These are phyloP conservation scores for Euphorbia schlechtendalii DNA, from an alignment of 441 rosid species.

Conservation along the genomic window DNA sequence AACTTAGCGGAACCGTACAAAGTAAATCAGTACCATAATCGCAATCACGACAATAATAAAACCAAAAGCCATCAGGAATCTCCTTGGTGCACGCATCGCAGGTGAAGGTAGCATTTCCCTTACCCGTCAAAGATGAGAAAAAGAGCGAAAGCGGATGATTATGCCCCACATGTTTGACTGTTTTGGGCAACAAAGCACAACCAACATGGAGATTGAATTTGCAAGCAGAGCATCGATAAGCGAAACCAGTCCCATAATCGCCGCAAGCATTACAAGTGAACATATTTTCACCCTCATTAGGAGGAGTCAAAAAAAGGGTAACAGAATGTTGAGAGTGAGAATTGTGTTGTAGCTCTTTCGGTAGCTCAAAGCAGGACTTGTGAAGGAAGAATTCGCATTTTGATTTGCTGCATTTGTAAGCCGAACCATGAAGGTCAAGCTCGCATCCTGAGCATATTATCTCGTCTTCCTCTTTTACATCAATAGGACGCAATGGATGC, in stretches of 20 bases:
- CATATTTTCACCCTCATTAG: not conserved
- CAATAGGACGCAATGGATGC: conserved; percentile 17
- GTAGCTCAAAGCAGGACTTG: conserved; percentile 20
- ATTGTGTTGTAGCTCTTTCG: conserved; percentile 10
- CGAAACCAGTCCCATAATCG: conserved; percentile 27
- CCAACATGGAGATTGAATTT: conserved; percentile 25
- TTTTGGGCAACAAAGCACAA: conserved; percentile 26
- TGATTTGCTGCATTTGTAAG: conserved; percentile 29
- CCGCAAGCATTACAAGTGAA: conserved; percentile 21
- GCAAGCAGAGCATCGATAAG: conserved; percentile 19
- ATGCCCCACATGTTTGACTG: conserved; percentile 23
- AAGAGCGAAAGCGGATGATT: conserved; percentile 19
- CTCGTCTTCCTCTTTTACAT: conserved; percentile 17
- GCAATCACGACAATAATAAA: conserved; percentile 21
- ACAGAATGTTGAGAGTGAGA: conserved; percentile 16
- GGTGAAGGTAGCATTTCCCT: not conserved
- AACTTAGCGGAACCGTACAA: conserved; percentile 14
- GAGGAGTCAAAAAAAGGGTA: conserved; percentile 19
- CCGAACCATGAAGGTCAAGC: conserved; percentile 21
- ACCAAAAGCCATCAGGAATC: conserved; percentile 17
- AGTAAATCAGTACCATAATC: conserved; percentile 22
- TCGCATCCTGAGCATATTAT: conserved; percentile 21
- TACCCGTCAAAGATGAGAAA: conserved; percentile 12
- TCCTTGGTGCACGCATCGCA: conserved; percentile 19
- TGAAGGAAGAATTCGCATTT: conserved; percentile 16